Conservation (phyloP, 331 rosid genomes). For the Pyrus hybrid region DNA sequence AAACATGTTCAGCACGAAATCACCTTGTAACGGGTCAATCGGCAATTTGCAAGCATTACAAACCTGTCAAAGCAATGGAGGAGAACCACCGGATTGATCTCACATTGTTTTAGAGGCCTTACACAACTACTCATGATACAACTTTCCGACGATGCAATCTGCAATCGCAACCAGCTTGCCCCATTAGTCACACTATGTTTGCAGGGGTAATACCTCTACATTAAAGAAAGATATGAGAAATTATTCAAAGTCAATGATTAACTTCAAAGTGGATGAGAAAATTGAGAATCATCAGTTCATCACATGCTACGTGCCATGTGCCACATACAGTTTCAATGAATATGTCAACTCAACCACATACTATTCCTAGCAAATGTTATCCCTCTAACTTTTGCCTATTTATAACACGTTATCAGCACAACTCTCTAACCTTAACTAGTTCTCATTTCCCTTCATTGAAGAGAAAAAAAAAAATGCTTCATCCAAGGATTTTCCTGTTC, state of each 20-base stretch:
- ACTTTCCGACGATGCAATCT: constrained; percentile 24
- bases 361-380: no score
- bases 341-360: not conserved
- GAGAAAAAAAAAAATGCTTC: no score
- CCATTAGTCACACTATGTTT: not conserved
- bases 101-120: constrained; percentile 26
- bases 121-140: constrained; percentile 50
- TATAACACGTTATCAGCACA: no score
- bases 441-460: no score
- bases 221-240: no score
- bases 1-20: constrained; percentile 1
- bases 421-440: no score
- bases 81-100: constrained; percentile 47
- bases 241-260: not conserved
- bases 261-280: not conserved
- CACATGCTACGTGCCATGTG: not conserved
- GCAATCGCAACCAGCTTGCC: not conserved
- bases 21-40: not conserved
- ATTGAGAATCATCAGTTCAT: not conserved
- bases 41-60: not conserved
- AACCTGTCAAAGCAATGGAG: constrained; percentile 63
- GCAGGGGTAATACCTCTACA: no score
- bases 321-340: no score
- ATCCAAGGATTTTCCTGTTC: no score
- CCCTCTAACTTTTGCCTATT: no score